These are phyloP conservation scores for Xylariaceae sp. DNA, from an alignment of 2,329 filamentous ascomycete species.

Conservation along the genomic window DNA sequence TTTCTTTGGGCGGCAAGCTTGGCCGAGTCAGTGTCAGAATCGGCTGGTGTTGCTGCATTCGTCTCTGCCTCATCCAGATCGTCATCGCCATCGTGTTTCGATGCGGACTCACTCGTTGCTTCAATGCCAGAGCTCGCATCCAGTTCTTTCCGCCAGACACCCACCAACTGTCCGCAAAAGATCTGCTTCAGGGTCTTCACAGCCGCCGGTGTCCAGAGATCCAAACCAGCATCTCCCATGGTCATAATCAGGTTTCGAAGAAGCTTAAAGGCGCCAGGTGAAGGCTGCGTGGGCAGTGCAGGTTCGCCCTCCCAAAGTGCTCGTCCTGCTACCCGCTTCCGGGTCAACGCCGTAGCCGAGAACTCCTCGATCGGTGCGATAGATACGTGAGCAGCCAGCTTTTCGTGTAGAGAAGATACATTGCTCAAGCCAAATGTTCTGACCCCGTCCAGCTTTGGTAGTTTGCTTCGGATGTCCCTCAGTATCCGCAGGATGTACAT, in stretches of 20 bases:
- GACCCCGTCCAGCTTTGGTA: slow-evolving; percentile 50
- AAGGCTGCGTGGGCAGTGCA: slow-evolving; percentile 72
- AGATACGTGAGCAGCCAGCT: slow-evolving; percentile 52
- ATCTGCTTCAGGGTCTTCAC: slow-evolving; percentile 58
- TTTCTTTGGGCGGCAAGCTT: slow-evolving; percentile 20
- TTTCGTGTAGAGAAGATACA: slow-evolving; percentile 60
- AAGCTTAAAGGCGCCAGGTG: slow-evolving; percentile 68
- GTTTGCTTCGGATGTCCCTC: slow-evolving; percentile 65
- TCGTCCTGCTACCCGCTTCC: slow-evolving; percentile 52
- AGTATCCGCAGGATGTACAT: slow-evolving; percentile 70
- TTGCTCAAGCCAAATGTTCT: slow-evolving; percentile 55
- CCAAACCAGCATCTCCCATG: slow-evolving; percentile 69
- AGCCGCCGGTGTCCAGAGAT: slow-evolving; percentile 75
- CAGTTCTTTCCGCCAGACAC: slow-evolving; percentile 43
- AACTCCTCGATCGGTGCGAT: slow-evolving; percentile 46
- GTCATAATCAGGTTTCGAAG: slow-evolving; percentile 58
- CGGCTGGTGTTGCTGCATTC: slow-evolving; percentile 2
- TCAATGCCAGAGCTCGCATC: slow-evolving; percentile 20
- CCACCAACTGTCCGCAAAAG: slow-evolving; percentile 47
- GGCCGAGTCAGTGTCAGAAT: slow-evolving; percentile 2
- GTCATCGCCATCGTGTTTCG: slow-evolving; percentile 6
- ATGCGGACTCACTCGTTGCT: slow-evolving; percentile 11
- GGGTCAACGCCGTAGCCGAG: slow-evolving; percentile 34
- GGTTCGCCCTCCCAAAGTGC: slow-evolving; percentile 79
- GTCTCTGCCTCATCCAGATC: slow-evolving; percentile 8